Evolutionary conservation across 1,284 basidiomycete species (phyloP).

Genomic region (Moniliophthora roreri): DNA sequence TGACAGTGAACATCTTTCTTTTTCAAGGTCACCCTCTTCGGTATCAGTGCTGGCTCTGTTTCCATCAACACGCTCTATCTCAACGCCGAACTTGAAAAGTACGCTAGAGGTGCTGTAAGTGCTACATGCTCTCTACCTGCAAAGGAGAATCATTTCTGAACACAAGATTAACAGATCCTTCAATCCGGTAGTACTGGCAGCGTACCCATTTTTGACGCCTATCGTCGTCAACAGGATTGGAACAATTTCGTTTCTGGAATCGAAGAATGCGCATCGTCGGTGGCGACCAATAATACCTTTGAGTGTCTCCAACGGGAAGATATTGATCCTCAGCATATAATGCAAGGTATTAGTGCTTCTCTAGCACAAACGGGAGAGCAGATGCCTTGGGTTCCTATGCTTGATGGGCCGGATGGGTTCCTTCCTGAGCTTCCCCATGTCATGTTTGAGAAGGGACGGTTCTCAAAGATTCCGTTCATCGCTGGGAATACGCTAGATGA

Average conservation of each 20-base stretch:
- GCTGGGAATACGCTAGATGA: constrained; percentile 48
- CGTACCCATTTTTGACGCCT: constrained; percentile 27
- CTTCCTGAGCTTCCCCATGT: constrained; percentile 39
- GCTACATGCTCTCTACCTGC: not conserved
- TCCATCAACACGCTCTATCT: constrained; percentile 42
- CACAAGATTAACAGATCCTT: constrained; percentile 37
- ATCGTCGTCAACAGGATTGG: constrained; percentile 37
- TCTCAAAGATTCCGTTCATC: constrained; percentile 43
- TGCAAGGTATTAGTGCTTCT: constrained; percentile 27
- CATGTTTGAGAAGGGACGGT: constrained; percentile 31
- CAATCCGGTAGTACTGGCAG: constrained; percentile 40
- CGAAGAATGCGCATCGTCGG: constrained; percentile 27
- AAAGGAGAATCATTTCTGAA: not conserved
- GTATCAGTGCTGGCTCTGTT: constrained; percentile 52
- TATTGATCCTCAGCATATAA: constrained; percentile 35
- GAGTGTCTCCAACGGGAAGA: constrained; percentile 37
- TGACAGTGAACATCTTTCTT: not conserved
- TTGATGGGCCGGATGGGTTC: constrained; percentile 42
- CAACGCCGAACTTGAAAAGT: constrained; percentile 34
- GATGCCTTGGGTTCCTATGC: constrained; percentile 37
- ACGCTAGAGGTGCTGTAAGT: constrained; percentile 43
- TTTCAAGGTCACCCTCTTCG: constrained; percentile 47
- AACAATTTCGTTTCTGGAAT: constrained; percentile 37
- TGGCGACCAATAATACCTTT: constrained; percentile 28
- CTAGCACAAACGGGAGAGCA: constrained; percentile 23